A percentile compares a stretch with the other conserved stretches of the same genome.
These are phyloP conservation scores for Penicillium coffeae DNA, from an alignment of 495 filamentous ascomycete genomes.

Conservation along the genomic window DNA sequence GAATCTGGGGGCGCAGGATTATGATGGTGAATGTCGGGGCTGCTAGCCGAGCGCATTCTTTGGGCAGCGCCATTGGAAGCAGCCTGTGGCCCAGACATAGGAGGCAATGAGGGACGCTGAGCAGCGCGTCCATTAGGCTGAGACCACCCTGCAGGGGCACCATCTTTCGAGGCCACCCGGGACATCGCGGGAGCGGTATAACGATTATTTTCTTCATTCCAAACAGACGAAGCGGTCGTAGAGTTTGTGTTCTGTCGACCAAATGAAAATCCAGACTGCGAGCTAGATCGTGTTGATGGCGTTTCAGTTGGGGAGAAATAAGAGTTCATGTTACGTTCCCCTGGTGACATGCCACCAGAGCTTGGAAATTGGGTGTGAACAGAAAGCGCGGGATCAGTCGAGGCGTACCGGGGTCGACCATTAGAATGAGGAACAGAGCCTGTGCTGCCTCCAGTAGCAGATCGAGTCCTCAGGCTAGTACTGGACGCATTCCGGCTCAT, in stretches of 20 bases:
- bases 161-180: slow-evolving; percentile 74
- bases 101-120: slow-evolving; percentile 78
- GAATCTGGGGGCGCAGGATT: slow-evolving; percentile 34
- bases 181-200: slow-evolving; percentile 86
- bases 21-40: slow-evolving; percentile 61
- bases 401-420: slow-evolving; percentile 63
- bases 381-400: slow-evolving; percentile 60
- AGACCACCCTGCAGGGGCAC: slow-evolving; percentile 56
- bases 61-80: slow-evolving; percentile 49
- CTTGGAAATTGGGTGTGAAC: slow-evolving; percentile 66
- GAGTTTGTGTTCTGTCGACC: slow-evolving; percentile 59
- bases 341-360: slow-evolving; percentile 45
- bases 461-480: slow-evolving; percentile 74
- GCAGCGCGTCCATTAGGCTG: slow-evolving; percentile 59
- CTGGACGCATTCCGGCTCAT: slow-evolving; percentile 78
- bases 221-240: slow-evolving; percentile 53
- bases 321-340: slow-evolving; percentile 59
- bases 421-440: slow-evolving; percentile 39
- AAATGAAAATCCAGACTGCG: slow-evolving; percentile 70
- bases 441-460: slow-evolving; percentile 70
- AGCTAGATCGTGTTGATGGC: slow-evolving; percentile 82
- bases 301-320: slow-evolving; percentile 94
- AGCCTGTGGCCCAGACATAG: slow-evolving; percentile 58
- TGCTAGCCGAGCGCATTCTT: slow-evolving; percentile 66
- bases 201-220: slow-evolving; percentile 66